Conservation (phyloP, 257 asterid genomes). For the Phtheirospermum japonicum region DNA sequence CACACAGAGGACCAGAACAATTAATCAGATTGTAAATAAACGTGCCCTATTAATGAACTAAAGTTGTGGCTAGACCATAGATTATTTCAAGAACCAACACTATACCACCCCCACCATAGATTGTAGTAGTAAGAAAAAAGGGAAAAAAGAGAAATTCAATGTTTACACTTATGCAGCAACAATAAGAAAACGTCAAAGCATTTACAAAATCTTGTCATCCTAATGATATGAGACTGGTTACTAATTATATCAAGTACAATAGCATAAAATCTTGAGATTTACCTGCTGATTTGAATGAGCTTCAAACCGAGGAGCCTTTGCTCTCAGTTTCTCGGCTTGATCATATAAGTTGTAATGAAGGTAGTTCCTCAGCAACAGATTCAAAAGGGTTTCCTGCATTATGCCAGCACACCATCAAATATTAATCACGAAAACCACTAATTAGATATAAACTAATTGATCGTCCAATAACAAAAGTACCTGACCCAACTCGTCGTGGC, state of each 20-base stretch:
- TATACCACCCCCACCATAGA: no score
- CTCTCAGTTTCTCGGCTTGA: slow-evolving; percentile 78
- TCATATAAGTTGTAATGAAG: slow-evolving; percentile 77
- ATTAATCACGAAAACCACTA: slow-evolving; percentile 13
- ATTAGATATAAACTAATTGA: slow-evolving; percentile 21
- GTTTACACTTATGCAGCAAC: background rate
- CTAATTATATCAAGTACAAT: no score
- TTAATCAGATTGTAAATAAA: background rate
- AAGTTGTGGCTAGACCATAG: no score
- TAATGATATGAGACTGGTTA: no score
- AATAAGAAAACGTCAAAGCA: background rate
- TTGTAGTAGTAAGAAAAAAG: no score
- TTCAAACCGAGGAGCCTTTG: slow-evolving; percentile 79
- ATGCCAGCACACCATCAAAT: slow-evolving; percentile 14
- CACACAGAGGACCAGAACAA: slow-evolving; percentile 21
- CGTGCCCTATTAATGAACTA: no score
- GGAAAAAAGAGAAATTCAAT: background rate
- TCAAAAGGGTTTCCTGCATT: slow-evolving; percentile 71
- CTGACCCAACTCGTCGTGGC: slow-evolving; percentile 98
- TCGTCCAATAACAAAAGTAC: slow-evolving; percentile 38
- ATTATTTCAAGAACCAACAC: no score
- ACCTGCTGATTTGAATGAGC: slow-evolving; percentile 87
- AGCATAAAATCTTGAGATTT: slow-evolving; percentile 23
- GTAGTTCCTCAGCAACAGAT: slow-evolving; percentile 72
- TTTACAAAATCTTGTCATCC: background rate